Evolutionary conservation across 768 basidiomycete species (phyloP).

Genomic region (Kwoniella bestiolae): DNA sequence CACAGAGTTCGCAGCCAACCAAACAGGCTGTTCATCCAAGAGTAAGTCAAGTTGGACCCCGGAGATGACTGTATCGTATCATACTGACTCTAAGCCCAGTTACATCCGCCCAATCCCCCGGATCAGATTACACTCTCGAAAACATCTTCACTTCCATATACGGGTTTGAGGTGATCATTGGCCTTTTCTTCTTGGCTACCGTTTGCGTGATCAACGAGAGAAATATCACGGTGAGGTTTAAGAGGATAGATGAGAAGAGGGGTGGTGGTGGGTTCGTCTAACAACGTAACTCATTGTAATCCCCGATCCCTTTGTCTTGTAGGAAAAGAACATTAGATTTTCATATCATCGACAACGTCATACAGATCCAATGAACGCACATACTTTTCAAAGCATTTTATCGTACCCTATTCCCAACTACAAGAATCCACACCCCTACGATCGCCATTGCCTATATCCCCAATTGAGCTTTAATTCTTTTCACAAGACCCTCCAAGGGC

Average conservation of each 20-base stretch:
- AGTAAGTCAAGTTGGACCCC: slow-evolving; percentile 23
- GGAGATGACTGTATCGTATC: no score
- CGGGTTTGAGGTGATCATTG: slow-evolving; percentile 80
- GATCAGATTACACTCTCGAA: slow-evolving; percentile 75
- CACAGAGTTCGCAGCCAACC: slow-evolving; percentile 63
- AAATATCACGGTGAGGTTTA: slow-evolving; percentile 79
- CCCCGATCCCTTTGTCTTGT: no score
- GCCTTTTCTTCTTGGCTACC: slow-evolving; percentile 75
- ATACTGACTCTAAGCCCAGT: slow-evolving; percentile 1
- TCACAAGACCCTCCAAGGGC: slow-evolving; percentile 59
- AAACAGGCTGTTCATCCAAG: slow-evolving; percentile 47
- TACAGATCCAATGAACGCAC: neutral
- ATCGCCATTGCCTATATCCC: slow-evolving; percentile 57
- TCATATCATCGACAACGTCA: neutral
- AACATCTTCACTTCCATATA: slow-evolving; percentile 80
- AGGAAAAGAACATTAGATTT: no score
- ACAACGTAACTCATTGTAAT: no score
- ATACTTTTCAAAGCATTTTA: neutral
- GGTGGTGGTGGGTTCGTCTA: slow-evolving; percentile 85
- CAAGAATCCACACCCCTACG: slow-evolving; percentile 59
- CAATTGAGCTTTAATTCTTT: slow-evolving; percentile 59
- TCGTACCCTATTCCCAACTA: slow-evolving; percentile 36
- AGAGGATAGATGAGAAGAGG: slow-evolving; percentile 84
- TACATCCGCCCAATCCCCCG: slow-evolving; percentile 42
- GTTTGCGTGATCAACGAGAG: slow-evolving; percentile 87